phyloP scores from a whole-genome alignment of 768 basidiomycete genomes.

The Tulasnella calospora region DNA sequence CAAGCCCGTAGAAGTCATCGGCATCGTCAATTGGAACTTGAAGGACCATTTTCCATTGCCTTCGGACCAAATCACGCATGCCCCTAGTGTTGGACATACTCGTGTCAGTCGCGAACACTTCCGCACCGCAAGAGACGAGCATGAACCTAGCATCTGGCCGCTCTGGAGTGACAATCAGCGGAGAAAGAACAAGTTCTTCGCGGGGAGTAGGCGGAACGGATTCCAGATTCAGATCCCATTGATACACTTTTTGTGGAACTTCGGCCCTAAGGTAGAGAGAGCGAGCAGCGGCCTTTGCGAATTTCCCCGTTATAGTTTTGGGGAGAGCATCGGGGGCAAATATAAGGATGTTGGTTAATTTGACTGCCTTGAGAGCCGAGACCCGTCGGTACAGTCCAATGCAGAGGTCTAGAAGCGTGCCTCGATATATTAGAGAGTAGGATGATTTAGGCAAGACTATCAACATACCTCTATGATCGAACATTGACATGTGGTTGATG shows the following conservation, averaged over 20 bases:
- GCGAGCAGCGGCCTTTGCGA: neutral
- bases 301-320: neutral
- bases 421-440: neutral
- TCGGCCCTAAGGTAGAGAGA: neutral
- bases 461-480: constrained; percentile 1
- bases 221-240: neutral
- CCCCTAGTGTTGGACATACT: neutral
- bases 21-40: constrained; percentile 9
- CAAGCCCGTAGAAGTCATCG: constrained; percentile 15
- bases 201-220: neutral
- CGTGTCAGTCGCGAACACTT: neutral
- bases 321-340: neutral
- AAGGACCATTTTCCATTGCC: constrained; percentile 15
- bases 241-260: neutral
- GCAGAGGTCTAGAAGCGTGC: neutral
- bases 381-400: neutral
- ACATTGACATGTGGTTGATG: neutral
- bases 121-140: neutral
- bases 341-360: neutral
- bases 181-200: neutral
- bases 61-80: neutral
- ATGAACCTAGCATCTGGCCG: neutral
- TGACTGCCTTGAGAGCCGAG: neutral
- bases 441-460: neutral
- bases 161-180: neutral